Evolutionary conservation across 1,284 basidiomycete species (phyloP).

Genomic region (Irpex rosettiformis): DNA sequence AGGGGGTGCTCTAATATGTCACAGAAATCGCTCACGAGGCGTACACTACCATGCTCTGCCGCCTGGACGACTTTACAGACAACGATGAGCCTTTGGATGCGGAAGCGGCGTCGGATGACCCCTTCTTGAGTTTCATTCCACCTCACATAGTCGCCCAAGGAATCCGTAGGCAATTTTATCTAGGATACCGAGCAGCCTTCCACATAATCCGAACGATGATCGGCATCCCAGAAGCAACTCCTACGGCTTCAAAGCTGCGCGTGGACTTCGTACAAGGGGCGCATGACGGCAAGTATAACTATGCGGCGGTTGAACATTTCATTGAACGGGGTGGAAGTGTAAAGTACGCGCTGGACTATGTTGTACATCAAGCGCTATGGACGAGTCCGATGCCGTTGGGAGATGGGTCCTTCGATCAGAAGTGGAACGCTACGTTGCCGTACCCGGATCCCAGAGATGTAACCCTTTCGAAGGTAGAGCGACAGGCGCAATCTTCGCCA

Average conservation of each 20-base stretch:
- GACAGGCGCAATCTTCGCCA: neutral
- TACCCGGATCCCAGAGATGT: neutral
- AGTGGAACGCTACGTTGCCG: conserved; percentile 7
- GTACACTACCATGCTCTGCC: conserved; percentile 5
- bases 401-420: conserved; percentile 11
- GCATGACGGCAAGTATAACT: conserved; percentile 4
- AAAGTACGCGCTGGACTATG: conserved; percentile 11
- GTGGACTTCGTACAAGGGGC: conserved; percentile 8
- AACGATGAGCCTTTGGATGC: conserved; percentile 5
- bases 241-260: conserved; percentile 5
- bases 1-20: neutral
- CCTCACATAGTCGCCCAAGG: conserved; percentile 2
- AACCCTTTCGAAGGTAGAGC: neutral
- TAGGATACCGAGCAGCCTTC: conserved; percentile 12
- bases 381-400: conserved; percentile 10
- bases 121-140: conserved; percentile 11
- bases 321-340: conserved; percentile 10
- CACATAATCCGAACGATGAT: conserved; percentile 7
- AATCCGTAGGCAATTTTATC: conserved; percentile 11
- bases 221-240: neutral
- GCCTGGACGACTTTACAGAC: conserved; percentile 7
- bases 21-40: conserved; percentile 12
- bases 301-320: conserved; percentile 8
- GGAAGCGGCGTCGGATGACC: conserved; percentile 3
- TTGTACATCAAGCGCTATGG: conserved; percentile 13